Evolutionary conservation across 169 alveolate species (phyloP).

Genomic region (Theileria parva): DNA sequence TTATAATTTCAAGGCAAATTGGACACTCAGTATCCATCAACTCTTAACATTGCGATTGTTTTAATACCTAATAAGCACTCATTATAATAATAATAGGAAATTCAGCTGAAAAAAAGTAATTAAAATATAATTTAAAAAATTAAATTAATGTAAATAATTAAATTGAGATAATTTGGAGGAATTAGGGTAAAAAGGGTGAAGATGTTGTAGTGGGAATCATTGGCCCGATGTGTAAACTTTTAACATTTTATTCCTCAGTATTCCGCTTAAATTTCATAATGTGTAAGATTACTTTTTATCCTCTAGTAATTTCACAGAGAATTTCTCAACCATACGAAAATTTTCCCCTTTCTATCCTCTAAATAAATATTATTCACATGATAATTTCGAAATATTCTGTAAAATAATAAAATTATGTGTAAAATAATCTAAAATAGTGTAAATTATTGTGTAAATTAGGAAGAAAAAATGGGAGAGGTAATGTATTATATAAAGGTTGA

Average conservation of each 20-base stretch:
- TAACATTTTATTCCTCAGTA: background rate
- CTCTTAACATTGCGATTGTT: background rate
- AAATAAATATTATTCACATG: no score
- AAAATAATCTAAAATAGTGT: background rate
- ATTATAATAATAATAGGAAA: no score
- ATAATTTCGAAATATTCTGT: no score
- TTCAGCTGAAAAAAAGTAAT: background rate
- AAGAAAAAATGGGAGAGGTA: conserved; percentile 48
- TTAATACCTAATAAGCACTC: no score
- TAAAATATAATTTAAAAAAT: background rate
- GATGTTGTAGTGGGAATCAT: conserved; percentile 15
- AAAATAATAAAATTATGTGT: no score
- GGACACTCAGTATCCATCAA: conserved; percentile 67
- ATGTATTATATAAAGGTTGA: conserved; percentile 82
- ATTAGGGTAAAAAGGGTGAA: background rate
- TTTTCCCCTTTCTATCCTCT: background rate
- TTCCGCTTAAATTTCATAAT: background rate
- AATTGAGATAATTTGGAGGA: background rate
- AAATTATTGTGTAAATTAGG: background rate
- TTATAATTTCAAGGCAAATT: conserved; percentile 61
- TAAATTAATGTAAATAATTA: background rate
- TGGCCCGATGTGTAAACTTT: conserved; percentile 19
- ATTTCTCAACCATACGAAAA: background rate
- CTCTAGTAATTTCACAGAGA: background rate
- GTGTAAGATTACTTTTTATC: background rate